Percentiles rank a stretch among this genome's conserved stretches.
phyloP scores from a whole-genome alignment of 2,329 filamentous ascomycete genomes.

The Penicillium brevicompactum region DNA sequence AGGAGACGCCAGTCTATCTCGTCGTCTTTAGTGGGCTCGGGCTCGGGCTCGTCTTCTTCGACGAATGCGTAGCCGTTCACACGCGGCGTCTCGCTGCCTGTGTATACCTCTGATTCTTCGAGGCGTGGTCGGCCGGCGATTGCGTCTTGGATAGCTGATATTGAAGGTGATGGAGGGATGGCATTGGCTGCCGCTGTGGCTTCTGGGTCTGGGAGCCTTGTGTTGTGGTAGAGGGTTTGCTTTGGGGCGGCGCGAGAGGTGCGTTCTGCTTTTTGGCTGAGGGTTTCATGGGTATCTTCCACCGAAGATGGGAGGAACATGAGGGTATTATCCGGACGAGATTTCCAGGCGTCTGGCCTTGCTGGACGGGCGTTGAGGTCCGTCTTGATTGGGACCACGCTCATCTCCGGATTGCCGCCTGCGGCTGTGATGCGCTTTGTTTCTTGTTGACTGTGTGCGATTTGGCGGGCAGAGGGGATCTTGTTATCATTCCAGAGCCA shows the following conservation, averaged over 20 bases:
- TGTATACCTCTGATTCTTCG: slow-evolving; percentile 59
- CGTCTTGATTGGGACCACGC: slow-evolving; percentile 58
- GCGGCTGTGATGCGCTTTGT: slow-evolving; percentile 72
- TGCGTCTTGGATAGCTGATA: slow-evolving; percentile 81
- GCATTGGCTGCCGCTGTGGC: slow-evolving; percentile 37
- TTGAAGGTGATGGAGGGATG: slow-evolving; percentile 74
- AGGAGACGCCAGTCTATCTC: slow-evolving; percentile 39
- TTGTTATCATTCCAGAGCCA: slow-evolving; percentile 92
- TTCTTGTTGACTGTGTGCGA: slow-evolving; percentile 55
- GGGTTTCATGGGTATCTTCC: slow-evolving; percentile 59
- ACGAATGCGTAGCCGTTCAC: slow-evolving; percentile 96
- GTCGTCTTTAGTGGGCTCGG: slow-evolving; percentile 8
- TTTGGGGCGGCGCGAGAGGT: slow-evolving; percentile 75
- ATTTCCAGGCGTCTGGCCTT: slow-evolving; percentile 74
- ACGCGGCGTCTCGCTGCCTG: slow-evolving; percentile 77
- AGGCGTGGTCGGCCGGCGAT: slow-evolving; percentile 71
- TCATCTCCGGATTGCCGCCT: slow-evolving; percentile 63
- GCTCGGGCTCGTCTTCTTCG: slow-evolving; percentile 65
- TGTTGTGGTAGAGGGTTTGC: slow-evolving; percentile 79
- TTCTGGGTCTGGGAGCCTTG: slow-evolving; percentile 65
- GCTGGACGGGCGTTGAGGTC: slow-evolving; percentile 72
- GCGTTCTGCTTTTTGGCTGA: slow-evolving; percentile 68
- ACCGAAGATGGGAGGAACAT: slow-evolving; percentile 70
- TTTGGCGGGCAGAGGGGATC: slow-evolving; percentile 64
- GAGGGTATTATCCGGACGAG: slow-evolving; percentile 73